Evolutionary conservation across 2,329 filamentous ascomycete genomes (phyloP).

Genomic region (Aspergillus sp.): DNA sequence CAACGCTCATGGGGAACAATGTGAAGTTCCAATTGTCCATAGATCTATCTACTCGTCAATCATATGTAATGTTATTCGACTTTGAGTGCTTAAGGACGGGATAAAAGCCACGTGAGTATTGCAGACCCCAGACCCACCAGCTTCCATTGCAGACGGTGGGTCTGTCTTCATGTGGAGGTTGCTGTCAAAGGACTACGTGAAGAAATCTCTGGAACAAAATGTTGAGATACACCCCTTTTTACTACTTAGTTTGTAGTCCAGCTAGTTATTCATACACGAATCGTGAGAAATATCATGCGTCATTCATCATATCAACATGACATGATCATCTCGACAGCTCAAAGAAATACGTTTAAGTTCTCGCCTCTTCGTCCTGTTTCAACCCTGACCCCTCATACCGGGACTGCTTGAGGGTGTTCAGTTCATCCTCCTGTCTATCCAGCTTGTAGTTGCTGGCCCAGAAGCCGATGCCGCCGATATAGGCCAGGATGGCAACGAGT

Average conservation of each 20-base stretch:
- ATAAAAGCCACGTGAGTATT: too few relatives aligned
- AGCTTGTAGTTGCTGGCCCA: conserved; percentile 65
- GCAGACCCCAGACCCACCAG: too few relatives aligned
- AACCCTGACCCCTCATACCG: neutral
- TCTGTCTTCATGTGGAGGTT: too few relatives aligned
- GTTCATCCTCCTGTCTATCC: conserved; percentile 66
- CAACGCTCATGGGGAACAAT: too few relatives aligned
- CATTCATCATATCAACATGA: conserved; percentile 1
- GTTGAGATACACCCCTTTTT: neutral
- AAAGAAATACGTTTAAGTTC: neutral
- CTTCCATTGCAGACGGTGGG: too few relatives aligned
- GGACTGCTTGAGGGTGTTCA: conserved; percentile 48
- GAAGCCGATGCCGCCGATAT: conserved; percentile 63
- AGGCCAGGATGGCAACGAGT: conserved; percentile 61
- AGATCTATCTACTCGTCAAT: too few relatives aligned
- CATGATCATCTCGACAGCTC: neutral
- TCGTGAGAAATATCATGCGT: conserved; percentile 1
- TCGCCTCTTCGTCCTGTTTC: conserved; percentile 7
- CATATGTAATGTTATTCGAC: too few relatives aligned
- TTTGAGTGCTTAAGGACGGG: too few relatives aligned
- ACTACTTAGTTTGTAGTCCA: neutral
- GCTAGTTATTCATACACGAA: neutral
- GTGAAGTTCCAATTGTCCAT: too few relatives aligned
- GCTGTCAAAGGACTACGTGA: too few relatives aligned
- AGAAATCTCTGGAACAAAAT: too few relatives aligned